Percentiles rank a stretch among this genome's conserved stretches.
phyloP scores from a whole-genome alignment of 345 rosid genomes.

The Sisymbrium altissimum region DNA sequence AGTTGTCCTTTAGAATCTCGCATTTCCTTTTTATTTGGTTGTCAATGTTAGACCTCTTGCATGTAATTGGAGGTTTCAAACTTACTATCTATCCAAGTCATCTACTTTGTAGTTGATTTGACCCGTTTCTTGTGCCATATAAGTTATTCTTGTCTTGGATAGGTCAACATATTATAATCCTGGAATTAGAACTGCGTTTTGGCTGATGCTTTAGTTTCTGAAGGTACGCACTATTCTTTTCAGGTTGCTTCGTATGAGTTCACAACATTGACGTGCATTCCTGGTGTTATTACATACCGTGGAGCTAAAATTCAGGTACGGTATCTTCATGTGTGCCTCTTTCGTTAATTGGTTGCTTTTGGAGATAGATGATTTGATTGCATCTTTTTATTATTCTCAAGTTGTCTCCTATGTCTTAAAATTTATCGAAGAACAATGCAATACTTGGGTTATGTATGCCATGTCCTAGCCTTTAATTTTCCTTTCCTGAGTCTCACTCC shows the following conservation, averaged over 20 bases:
- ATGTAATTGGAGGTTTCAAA: background rate
- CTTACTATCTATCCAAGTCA: background rate
- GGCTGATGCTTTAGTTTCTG: constrained; percentile 5
- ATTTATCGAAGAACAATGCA: no score
- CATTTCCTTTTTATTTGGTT: background rate
- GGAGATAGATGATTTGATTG: background rate
- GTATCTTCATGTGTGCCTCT: background rate
- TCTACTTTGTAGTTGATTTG: background rate
- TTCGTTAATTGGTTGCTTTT: background rate
- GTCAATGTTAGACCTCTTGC: background rate
- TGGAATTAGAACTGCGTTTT: constrained; percentile 1
- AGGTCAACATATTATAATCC: background rate
- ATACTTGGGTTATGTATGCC: no score
- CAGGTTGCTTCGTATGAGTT: constrained; percentile 99
- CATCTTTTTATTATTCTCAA: background rate
- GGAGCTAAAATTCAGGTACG: constrained; percentile 98
- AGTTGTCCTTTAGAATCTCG: no score
- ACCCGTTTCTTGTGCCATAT: background rate
- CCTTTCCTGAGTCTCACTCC: background rate
- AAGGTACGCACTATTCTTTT: background rate
- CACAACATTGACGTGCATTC: constrained; percentile 96
- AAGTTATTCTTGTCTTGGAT: constrained; percentile 3
- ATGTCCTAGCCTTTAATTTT: background rate
- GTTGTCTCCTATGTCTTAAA: background rate
- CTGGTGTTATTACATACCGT: constrained; percentile 85